A percentile compares a stretch with the other conserved stretches of the same genome.
phyloP scores from a whole-genome alignment of 257 asterid species.

The Nicotiana knightiana region DNA sequence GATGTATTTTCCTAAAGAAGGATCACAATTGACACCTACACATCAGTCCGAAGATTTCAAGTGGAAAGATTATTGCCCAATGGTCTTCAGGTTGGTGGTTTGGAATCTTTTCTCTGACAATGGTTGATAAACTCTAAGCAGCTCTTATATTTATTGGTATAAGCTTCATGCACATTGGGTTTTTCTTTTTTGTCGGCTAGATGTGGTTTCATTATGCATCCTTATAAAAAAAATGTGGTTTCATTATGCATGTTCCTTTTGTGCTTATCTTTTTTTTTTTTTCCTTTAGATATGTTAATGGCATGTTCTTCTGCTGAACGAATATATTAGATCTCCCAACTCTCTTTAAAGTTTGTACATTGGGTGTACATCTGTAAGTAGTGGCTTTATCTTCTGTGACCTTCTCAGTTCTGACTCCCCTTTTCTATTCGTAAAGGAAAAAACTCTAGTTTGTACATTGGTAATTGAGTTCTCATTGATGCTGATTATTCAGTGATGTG shows the following conservation, averaged over 20 bases:
- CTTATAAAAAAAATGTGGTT: no score
- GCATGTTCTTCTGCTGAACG: neutral
- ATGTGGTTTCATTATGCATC: neutral
- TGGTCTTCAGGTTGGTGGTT: conserved; percentile 83
- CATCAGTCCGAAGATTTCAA: conserved; percentile 95
- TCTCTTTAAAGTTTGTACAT: neutral
- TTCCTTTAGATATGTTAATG: neutral
- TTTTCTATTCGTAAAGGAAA: neutral
- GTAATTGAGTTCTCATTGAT: neutral
- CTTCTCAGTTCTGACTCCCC: neutral
- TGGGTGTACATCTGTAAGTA: neutral
- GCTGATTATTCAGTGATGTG: neutral
- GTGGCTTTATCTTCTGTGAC: neutral
- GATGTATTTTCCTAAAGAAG: conserved; percentile 91
- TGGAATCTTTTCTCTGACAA: conserved; percentile 3
- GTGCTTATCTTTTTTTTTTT: neutral
- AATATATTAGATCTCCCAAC: neutral
- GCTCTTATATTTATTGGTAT: neutral
- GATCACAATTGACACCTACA: conserved; percentile 84
- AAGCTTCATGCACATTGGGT: neutral
- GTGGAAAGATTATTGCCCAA: conserved; percentile 99
- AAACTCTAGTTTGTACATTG: neutral
- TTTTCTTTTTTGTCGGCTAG: neutral
- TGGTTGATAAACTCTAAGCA: neutral
- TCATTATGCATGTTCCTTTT: neutral